Conservation (phyloP, 768 basidiomycete genomes). For the Kwoniella pini region DNA sequence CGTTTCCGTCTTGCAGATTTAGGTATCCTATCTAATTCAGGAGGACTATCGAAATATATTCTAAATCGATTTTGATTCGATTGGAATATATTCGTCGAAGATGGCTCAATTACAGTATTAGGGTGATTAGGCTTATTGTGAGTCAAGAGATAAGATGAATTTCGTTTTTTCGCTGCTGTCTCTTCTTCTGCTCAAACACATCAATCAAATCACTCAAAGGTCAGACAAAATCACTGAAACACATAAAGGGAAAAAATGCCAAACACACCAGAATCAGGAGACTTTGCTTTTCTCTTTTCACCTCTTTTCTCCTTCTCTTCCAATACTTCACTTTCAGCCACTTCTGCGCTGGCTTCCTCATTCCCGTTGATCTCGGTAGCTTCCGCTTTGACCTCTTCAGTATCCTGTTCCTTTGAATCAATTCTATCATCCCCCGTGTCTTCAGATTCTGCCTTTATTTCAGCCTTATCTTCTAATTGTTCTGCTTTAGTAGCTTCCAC, state of each 20-base stretch:
- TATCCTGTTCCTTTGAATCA: background rate
- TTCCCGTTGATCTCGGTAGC: conserved; percentile 1
- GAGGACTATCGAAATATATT: conserved; percentile 57
- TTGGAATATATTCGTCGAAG: conserved; percentile 27
- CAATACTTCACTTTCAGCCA: background rate
- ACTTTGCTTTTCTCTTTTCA: conserved; percentile 52
- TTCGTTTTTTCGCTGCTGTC: conserved; percentile 44
- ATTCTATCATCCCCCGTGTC: background rate
- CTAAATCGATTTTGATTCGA: conserved; percentile 55
- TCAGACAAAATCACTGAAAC: background rate
- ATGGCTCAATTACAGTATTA: conserved; percentile 4
- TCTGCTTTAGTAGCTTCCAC: no score
- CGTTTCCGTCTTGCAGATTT: conserved; percentile 40
- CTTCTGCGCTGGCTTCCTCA: conserved; percentile 52
- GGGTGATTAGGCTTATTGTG: conserved; percentile 39
- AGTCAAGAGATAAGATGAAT: conserved; percentile 34
- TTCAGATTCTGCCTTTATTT: conserved; percentile 56
- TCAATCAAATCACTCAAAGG: conserved; percentile 1
- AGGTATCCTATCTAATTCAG: conserved; percentile 48
- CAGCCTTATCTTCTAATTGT: background rate
- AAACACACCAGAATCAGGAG: conserved; percentile 52
- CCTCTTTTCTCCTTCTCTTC: conserved; percentile 39
- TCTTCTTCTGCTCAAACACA: conserved; percentile 28
- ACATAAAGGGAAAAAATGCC: background rate
- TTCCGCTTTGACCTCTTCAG: conserved; percentile 21